Base-by-base conservation (phyloP, 2,329 filamentous ascomycete species). In the Pseudogymnoascus sp. region DNA sequence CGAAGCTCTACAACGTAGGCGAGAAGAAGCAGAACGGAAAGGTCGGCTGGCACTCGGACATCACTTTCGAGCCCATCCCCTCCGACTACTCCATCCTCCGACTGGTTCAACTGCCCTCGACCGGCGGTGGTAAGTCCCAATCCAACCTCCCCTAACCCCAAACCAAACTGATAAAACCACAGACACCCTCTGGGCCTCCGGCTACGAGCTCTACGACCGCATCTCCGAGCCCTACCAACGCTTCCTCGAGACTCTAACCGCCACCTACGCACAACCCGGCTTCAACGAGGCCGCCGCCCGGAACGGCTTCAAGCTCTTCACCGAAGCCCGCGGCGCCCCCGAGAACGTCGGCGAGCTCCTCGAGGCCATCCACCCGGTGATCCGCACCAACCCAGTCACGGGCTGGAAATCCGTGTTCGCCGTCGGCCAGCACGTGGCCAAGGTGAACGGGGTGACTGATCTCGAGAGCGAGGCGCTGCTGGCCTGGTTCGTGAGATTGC, bases 141-240 rank as follows among this genome's bases (percentile, higher is more conserved):
- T 14, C 75, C 33, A 71, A 74, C 8, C 69, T 78, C 0, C 78
- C 78, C 0, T 1, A 25, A 18, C 37, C 22, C 14, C 4, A 5
- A 35, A 11, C 43, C 37, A 37, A 50, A 14, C 57, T 41, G 16
- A 54, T 11, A 18, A 41, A 22, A 50, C 6, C n/a, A 57, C 2
- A 78, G 79, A 82, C 70, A 87, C 86, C 0, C 78, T 88, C 5
- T 88, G 85, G 84, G 86, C 85, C 0, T 86, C 83, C 0, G 84
- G 84, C 0, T 87, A 87, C 68, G 85, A 88, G 66, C 72, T 87
- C 11, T 88, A 86, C 67, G 85, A 89, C 67, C 79, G 83, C 28
- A 76, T 89, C 62, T 85, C 81, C 3, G 74, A 75, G 2, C 74
- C 81, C 0, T 81, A 82, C 60, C 82, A 81, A 62, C 73, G 74